Percentiles rank a stretch among this genome's conserved stretches.
phyloP scores from a whole-genome alignment of 352 stramenopile genomes.

The Phytophthora constricta region DNA sequence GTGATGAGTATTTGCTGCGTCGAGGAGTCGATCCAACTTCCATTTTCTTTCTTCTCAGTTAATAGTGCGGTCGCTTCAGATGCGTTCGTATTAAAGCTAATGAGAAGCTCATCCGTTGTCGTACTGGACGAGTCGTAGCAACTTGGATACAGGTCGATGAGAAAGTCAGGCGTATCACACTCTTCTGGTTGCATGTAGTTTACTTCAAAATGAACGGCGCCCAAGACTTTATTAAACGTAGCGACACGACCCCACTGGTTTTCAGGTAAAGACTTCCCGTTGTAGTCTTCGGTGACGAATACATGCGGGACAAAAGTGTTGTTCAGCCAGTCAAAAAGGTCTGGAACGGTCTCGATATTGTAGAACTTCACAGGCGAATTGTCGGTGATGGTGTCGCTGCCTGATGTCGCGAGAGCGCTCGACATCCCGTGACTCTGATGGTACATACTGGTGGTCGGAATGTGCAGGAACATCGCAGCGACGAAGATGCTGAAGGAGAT shows the following conservation, averaged over 20 bases:
- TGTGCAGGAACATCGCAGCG: constrained; percentile 48
- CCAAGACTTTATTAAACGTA: constrained; percentile 52
- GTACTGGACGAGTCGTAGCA: constrained; percentile 42
- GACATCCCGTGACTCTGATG: constrained; percentile 42
- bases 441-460: constrained; percentile 44
- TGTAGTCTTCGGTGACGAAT: constrained; percentile 60
- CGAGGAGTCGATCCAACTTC: constrained; percentile 41
- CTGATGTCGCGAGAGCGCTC: constrained; percentile 42
- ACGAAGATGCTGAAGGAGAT: constrained; percentile 53
- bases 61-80: constrained; percentile 29
- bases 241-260: constrained; percentile 37
- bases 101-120: constrained; percentile 27
- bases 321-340: constrained; percentile 56
- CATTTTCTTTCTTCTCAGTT: constrained; percentile 29
- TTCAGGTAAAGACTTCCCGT: constrained; percentile 31
- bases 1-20: constrained; percentile 46
- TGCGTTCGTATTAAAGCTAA: constrained; percentile 40
- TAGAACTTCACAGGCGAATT: constrained; percentile 50
- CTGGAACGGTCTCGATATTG: constrained; percentile 45
- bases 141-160: constrained; percentile 40
- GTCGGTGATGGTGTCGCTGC: constrained; percentile 47
- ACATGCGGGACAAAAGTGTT: constrained; percentile 49
- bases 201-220: constrained; percentile 41
- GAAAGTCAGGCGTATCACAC: constrained; percentile 35
- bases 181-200: constrained; percentile 13